Conservation (phyloP, 2,329 filamentous ascomycete species). For the Aureobasidium lini region DNA sequence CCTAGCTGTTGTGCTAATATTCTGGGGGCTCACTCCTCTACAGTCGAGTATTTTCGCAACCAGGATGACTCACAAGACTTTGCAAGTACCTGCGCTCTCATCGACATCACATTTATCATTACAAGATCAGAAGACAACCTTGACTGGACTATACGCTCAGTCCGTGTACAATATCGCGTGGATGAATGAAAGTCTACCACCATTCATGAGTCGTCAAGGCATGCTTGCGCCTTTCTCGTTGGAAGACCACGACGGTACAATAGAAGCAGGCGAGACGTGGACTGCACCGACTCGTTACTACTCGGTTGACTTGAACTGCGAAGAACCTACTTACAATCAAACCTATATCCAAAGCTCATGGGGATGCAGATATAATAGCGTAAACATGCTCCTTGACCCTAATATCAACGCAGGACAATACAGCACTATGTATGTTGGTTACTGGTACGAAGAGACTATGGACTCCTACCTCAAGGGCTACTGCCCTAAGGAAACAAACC, state of each 20-base stretch:
- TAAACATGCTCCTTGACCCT: neutral
- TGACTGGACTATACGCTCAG: constrained; percentile 36
- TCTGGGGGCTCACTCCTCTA: constrained; percentile 48
- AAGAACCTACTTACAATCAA: constrained; percentile 16
- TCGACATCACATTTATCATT: constrained; percentile 26
- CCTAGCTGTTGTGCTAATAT: constrained; percentile 43
- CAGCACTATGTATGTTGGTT: neutral
- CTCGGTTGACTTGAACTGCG: constrained; percentile 29
- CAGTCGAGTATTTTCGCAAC: constrained; percentile 50
- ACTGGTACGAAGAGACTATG: constrained; percentile 10
- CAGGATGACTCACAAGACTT: constrained; percentile 21
- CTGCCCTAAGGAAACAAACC: constrained; percentile 2
- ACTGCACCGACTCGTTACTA: constrained; percentile 27
- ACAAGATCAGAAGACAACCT: constrained; percentile 21
- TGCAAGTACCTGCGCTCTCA: constrained; percentile 10
- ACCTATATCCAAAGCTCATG: neutral
- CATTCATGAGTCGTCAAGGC: constrained; percentile 39
- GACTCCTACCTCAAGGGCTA: neutral
- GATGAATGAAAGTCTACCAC: constrained; percentile 38
- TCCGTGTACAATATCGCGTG: constrained; percentile 40
- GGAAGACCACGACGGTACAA: constrained; percentile 4
- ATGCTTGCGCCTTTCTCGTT: constrained; percentile 38
- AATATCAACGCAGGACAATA: neutral
- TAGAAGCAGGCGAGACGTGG: constrained; percentile 17
- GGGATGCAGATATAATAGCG: neutral